Percentiles rank a stretch among this genome's conserved stretches.
Evolutionary conservation across 2,329 filamentous ascomycete genomes (phyloP).

Genomic region (Ophiostoma sp.): DNA sequence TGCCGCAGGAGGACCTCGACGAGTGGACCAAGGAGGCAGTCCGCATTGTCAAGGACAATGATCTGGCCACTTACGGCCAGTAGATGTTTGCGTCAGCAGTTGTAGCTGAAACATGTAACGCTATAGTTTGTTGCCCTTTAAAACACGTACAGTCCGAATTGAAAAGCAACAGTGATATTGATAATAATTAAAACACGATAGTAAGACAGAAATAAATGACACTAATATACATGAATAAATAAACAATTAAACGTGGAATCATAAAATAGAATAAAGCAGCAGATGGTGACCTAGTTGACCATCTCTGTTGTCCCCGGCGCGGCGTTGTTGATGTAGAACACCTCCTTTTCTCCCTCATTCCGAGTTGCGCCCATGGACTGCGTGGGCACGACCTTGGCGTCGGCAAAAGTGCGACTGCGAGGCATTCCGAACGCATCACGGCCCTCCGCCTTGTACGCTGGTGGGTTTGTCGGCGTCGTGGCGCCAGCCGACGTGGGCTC

Average conservation of each 20-base stretch:
- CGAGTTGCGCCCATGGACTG: background rate
- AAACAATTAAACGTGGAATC: background rate
- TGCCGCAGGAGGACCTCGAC: slow-evolving; percentile 35
- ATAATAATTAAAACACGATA: too few species aligned
- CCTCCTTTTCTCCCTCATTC: background rate
- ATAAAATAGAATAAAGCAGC: background rate
- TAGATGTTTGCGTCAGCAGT: background rate
- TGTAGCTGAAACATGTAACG: background rate
- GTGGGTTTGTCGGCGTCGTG: background rate
- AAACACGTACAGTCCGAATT: background rate
- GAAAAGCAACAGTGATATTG: background rate
- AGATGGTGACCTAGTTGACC: background rate
- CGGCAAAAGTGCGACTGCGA: background rate
- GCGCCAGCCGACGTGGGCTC: background rate
- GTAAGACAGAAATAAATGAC: background rate
- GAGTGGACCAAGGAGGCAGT: slow-evolving; percentile 26
- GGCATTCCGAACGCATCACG: background rate
- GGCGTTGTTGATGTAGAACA: background rate
- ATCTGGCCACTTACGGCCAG: slow-evolving; percentile 20
- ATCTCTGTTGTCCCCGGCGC: background rate
- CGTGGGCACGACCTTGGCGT: background rate
- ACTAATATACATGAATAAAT: background rate
- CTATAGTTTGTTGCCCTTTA: background rate
- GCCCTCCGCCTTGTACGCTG: background rate
- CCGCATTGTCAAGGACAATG: slow-evolving; percentile 16